Evolutionary conservation across 2,329 filamentous ascomycete genomes (phyloP), one percentile per base, ranked within the genome.

Genomic region (Parascedosporium putredinis): DNA sequence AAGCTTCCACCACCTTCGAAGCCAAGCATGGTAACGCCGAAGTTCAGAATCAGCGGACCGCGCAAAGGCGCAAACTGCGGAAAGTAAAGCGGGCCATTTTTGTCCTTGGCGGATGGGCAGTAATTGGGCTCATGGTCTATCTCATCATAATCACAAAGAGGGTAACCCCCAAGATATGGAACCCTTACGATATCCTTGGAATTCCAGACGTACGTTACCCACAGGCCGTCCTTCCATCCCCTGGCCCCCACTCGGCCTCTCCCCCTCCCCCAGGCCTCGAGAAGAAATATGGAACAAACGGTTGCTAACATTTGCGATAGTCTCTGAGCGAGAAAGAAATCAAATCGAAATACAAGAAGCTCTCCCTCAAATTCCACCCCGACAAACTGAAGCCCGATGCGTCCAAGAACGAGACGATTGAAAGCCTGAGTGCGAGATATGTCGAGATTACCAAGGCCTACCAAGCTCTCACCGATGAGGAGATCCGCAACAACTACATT

Each of bases 371-470:
- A 59, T 85, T 82, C 67, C 93, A 98, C 65, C 93, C 93, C 36
- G 93, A 98, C 74, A 98, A 98, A 72, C 78, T 87, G 56, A 81
- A 78, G 62, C 87, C 88, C 22, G 88, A 97, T 62, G 71, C 83
- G 20, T 71, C 83, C 55, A 93, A 90, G 71, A 98, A 98, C 68
- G 81, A 95, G 67, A 98, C 93, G 1, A 59, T 82, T 50, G 89
- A 97, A 58, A 76, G 72, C 16, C 77, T 97, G 59, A 98, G 93
- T 67, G 77, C 90, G 53, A 77, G 83, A 64, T 98, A 93, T 71
- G 89, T 97, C 51, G 90, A 97, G 62, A 79, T 97, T 59, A 93
- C 88, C 58, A 98, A 98, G 72, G 93, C 93, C 5, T 98, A 96
- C 77, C 95, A 98, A 69, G 86, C 93, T 3, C 78, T 98, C 45